A percentile compares a stretch with the other conserved stretches of the same genome.
phyloP scores from a whole-genome alignment of 495 filamentous ascomycete genomes.

The Xylaria bambusicola region DNA sequence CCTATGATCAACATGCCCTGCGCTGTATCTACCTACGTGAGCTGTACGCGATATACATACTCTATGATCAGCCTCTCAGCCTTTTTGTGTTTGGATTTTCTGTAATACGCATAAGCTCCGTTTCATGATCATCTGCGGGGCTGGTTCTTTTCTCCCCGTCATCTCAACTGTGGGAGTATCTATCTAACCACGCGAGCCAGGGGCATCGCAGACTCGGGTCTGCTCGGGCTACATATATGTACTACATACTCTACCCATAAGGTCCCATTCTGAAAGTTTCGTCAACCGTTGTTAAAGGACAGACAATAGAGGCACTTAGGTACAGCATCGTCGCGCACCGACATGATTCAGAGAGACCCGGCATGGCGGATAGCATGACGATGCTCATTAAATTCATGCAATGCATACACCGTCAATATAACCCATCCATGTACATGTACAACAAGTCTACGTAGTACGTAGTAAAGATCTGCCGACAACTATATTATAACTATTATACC shows the following conservation, averaged over 20 bases:
- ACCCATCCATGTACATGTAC: background rate
- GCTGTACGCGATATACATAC: no score
- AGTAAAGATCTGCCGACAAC: no score
- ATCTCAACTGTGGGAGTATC: background rate
- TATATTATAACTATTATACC: no score
- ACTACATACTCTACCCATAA: no score
- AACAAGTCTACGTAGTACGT: no score
- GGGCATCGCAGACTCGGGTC: no score
- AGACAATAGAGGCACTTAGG: no score
- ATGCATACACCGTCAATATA: background rate
- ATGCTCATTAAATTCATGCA: background rate
- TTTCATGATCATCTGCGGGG: background rate
- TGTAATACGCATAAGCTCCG: background rate
- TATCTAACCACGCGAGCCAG: background rate
- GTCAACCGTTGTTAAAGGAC: background rate
- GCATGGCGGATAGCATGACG: background rate
- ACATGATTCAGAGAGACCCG: background rate
- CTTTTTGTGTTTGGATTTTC: background rate
- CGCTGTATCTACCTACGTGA: background rate
- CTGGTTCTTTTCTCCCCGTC: background rate
- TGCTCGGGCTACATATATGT: no score
- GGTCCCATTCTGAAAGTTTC: no score
- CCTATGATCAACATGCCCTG: background rate
- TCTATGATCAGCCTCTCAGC: slow-evolving; percentile 9
- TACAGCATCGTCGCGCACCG: background rate